A percentile compares a stretch with the other conserved stretches of the same genome.
phyloP scores from a whole-genome alignment of 2,329 filamentous ascomycete species.

The Diplocarpon rosae region DNA sequence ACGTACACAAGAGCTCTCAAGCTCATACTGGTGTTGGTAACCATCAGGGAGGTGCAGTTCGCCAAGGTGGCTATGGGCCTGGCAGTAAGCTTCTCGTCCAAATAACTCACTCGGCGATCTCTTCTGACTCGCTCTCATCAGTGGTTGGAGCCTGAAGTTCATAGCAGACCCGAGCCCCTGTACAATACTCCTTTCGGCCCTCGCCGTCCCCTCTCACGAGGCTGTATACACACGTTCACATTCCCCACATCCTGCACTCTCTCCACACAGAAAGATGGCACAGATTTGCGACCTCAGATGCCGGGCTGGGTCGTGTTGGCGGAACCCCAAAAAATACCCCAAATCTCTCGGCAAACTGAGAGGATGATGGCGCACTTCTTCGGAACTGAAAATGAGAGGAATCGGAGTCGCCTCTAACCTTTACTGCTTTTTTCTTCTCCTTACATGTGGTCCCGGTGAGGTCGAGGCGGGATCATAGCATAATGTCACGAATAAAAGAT shows the following conservation, averaged over 20 bases:
- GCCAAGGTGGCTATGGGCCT: slow-evolving; percentile 39
- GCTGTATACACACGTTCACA: not conserved
- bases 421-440: slow-evolving; percentile 1
- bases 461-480: too few relatives aligned
- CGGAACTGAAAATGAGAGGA: not conserved
- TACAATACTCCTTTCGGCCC: slow-evolving; percentile 2
- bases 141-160: slow-evolving; percentile 4
- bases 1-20: slow-evolving; percentile 21
- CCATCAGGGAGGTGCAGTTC: slow-evolving; percentile 17
- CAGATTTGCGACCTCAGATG: not conserved
- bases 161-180: not conserved
- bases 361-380: slow-evolving; percentile 5
- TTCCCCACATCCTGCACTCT: not conserved
- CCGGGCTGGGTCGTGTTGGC: not conserved
- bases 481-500: too few relatives aligned
- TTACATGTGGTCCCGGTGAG: too few relatives aligned
- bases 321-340: not conserved
- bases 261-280: not conserved
- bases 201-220: not conserved
- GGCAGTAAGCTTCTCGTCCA: slow-evolving; percentile 29
- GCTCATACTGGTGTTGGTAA: slow-evolving; percentile 8
- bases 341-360: not conserved
- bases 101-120: not conserved
- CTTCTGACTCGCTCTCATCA: not conserved
- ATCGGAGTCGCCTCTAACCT: slow-evolving; percentile 10